Base-by-base conservation (phyloP, 345 rosid genomes). In the Passiflora organensis region DNA sequence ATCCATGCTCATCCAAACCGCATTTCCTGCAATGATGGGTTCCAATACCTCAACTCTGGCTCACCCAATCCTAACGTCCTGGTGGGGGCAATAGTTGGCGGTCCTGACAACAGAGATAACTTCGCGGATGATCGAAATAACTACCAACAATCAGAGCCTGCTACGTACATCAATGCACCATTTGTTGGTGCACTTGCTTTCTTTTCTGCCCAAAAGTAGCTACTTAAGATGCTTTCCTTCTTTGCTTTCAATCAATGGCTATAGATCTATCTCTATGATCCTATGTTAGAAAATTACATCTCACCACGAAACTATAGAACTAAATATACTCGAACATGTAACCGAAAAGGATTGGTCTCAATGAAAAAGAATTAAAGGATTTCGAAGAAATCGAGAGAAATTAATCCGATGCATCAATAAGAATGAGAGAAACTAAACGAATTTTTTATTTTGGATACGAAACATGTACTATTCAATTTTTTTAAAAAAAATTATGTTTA, bases 101-200 rank as follows among this genome's bases (percentile, higher is more conserved):
- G 99, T 32, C 99, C 99, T 2, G 95, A 93, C 55, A 63, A 66
- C 54, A 59, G 71, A 1, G 99, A 93, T 52, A 62, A 80, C 47
- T 93, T 86, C 64, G 83, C 85, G 1, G 99, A 93, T 61, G 63
- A 77, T 42, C 80, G 99, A 53, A 66, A 82, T 0, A 87, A 84
- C 51, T 89, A 84, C 39, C 87, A 78, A 75, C 99, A 86, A 48
- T 93, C 99, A 4, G 99, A 93, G 75, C 99, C 99, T 19, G 69
- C 91, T 5, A 93, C 99, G 10, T 93, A 89, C 61, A 89, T 93
- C 56, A 93, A 93, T 49, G 81, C 99, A 10, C 99, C 99, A 13
- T 81, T 93, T 45, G 94, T 89, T 6, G 99, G 99, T 18, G 82
- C 89, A 2, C 75, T 93, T 59, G 77, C 99, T 25, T 89, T 82